Evolutionary conservation across 2,329 filamentous ascomycete species (phyloP).

Genomic region (Leptographium radiaticola): DNA sequence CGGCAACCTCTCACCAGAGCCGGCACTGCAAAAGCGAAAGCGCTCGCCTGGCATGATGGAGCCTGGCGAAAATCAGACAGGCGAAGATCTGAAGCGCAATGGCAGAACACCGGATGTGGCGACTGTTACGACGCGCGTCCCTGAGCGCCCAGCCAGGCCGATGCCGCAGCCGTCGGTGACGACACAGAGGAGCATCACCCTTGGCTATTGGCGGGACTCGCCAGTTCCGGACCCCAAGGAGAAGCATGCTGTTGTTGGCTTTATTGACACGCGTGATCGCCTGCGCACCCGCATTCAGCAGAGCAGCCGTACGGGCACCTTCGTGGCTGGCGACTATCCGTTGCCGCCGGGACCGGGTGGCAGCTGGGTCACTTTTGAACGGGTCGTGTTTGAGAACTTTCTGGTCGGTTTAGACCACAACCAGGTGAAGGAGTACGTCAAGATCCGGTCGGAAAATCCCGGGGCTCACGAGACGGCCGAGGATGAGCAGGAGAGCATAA

Average conservation of each 20-base stretch:
- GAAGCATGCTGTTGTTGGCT: slow-evolving; percentile 48
- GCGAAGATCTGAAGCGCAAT: slow-evolving; percentile 17
- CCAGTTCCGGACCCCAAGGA: slow-evolving; percentile 30
- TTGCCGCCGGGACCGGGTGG: slow-evolving; percentile 45
- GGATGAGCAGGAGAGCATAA: slow-evolving; percentile 25
- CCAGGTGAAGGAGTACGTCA: slow-evolving; percentile 50
- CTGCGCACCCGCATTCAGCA: slow-evolving; percentile 46
- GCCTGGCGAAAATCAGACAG: slow-evolving; percentile 33
- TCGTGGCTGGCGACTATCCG: slow-evolving; percentile 31
- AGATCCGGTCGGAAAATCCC: slow-evolving; percentile 29
- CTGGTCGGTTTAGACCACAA: slow-evolving; percentile 41
- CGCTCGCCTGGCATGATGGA: slow-evolving; percentile 36
- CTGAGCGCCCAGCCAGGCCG: neutral
- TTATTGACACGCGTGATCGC: slow-evolving; percentile 47
- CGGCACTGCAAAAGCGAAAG: slow-evolving; percentile 42
- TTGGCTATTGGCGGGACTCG: slow-evolving; percentile 51
- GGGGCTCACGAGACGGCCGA: slow-evolving; percentile 22
- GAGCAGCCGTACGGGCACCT: slow-evolving; percentile 32
- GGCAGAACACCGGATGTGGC: neutral
- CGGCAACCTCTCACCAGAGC: slow-evolving; percentile 21
- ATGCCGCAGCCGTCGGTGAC: neutral
- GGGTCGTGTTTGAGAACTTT: slow-evolving; percentile 44
- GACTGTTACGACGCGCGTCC: neutral
- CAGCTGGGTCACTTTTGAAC: slow-evolving; percentile 52
- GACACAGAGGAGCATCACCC: slow-evolving; percentile 29